A percentile compares a stretch with the other conserved stretches of the same genome.
Evolutionary conservation across 345 rosid species (phyloP).

Genomic region (Eucalyptus dawsonii): DNA sequence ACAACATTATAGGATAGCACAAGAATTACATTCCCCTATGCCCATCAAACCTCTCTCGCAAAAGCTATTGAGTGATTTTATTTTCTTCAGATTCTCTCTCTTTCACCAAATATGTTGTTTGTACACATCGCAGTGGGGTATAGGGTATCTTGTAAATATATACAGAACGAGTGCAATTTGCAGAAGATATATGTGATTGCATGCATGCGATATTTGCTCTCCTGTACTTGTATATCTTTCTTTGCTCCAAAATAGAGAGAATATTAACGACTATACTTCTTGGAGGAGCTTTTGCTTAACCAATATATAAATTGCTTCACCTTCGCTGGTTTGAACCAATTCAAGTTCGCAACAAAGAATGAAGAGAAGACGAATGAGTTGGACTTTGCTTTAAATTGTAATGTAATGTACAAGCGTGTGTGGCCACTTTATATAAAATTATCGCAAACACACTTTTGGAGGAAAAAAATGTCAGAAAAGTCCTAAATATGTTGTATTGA

Average conservation of each 20-base stretch:
- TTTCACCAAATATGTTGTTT: no score
- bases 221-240: neutral
- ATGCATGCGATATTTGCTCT: neutral
- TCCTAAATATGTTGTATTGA: no score
- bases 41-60: neutral
- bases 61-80: neutral
- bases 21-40: neutral
- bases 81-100: neutral
- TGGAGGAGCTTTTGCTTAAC: neutral
- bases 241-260: neutral
- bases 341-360: neutral
- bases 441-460: no score
- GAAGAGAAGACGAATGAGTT: neutral
- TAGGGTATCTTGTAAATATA: no score
- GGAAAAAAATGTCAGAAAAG: no score
- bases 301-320: neutral
- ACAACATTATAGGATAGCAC: neutral
- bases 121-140: no score
- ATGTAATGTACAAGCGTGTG: no score
- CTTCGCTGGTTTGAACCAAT: neutral
- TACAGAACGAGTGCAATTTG: no score
- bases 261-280: neutral
- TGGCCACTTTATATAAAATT: neutral
- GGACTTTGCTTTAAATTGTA: neutral
- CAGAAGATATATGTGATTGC: neutral